A percentile compares a stretch with the other conserved stretches of the same genome.
phyloP scores from a whole-genome alignment of 176 grass and related monocot genomes.

The Cymbopogon citratus region DNA sequence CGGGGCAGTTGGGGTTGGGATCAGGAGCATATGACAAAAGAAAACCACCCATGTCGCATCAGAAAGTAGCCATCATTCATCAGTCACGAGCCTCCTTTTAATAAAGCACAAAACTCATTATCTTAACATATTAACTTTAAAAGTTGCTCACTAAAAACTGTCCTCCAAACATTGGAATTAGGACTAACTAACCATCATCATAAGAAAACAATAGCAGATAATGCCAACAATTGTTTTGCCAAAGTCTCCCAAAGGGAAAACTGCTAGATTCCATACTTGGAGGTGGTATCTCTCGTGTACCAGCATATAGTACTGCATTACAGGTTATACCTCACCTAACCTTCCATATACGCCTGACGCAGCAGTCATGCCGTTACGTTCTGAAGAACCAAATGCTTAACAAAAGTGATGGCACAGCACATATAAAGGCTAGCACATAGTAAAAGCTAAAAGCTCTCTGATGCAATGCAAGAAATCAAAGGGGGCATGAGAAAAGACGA shows the following conservation, averaged over 20 bases:
- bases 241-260: neutral
- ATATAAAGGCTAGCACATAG: constrained; percentile 9
- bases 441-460: constrained; percentile 36
- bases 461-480: constrained; percentile 26
- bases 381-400: constrained; percentile 31
- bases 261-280: constrained; percentile 11
- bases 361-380: neutral
- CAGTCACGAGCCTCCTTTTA: neutral
- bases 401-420: constrained; percentile 25
- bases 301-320: constrained; percentile 6
- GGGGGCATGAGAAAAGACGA: neutral
- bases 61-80: constrained; percentile 21
- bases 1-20: constrained; percentile 37
- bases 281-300: neutral
- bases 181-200: neutral
- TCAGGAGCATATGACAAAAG: constrained; percentile 35
- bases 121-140: neutral
- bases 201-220: constrained; percentile 8
- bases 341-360: constrained; percentile 6
- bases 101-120: constrained; percentile 2
- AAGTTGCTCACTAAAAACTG: neutral
- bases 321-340: neutral
- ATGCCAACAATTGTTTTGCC: constrained; percentile 19
- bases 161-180: constrained; percentile 4
- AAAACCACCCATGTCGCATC: constrained; percentile 3